Conservation (phyloP, 75 land plant species). For the Ceratopteris richardii region DNA sequence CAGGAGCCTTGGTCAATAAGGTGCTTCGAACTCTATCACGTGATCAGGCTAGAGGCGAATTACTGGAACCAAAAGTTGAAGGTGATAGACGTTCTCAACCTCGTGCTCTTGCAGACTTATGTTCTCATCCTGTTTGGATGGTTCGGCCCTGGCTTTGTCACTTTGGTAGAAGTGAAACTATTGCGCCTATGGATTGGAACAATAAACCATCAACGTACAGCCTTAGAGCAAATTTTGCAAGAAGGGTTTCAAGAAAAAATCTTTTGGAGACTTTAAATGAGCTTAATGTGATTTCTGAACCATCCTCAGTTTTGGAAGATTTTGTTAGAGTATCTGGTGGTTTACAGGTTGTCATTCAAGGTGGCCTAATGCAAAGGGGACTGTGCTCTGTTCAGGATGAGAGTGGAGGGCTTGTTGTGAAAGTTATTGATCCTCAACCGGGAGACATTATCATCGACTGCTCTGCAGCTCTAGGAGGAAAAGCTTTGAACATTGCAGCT, state of each 20-base stretch:
- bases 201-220: conserved; percentile 63
- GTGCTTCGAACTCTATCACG: conserved; percentile 53
- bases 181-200: conserved; percentile 72
- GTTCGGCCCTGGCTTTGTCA: conserved; percentile 70
- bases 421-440: conserved; percentile 68
- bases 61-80: conserved; percentile 64
- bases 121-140: conserved; percentile 99
- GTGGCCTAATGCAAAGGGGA: conserved; percentile 71
- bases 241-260: conserved; percentile 52
- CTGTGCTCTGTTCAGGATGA: conserved; percentile 89
- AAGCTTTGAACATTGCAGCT: conserved; percentile 74
- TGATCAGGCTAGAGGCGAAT: conserved; percentile 52
- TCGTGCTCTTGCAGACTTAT: conserved; percentile 76
- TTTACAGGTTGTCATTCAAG: conserved; percentile 81
- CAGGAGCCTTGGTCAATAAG: conserved; percentile 88
- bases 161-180: conserved; percentile 56
- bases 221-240: conserved; percentile 59
- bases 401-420: conserved; percentile 85
- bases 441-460: conserved; percentile 72
- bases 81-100: conserved; percentile 85
- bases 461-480: conserved; percentile 93
- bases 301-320: conserved; percentile 47
- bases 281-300: conserved; percentile 60
- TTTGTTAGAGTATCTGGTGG: conserved; percentile 72
- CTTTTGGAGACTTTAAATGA: conserved; percentile 40